Evolutionary conservation across 2,329 filamentous ascomycete species (phyloP), one percentile per base, ranked within the genome.

Genomic region (Fusarium sp.): DNA sequence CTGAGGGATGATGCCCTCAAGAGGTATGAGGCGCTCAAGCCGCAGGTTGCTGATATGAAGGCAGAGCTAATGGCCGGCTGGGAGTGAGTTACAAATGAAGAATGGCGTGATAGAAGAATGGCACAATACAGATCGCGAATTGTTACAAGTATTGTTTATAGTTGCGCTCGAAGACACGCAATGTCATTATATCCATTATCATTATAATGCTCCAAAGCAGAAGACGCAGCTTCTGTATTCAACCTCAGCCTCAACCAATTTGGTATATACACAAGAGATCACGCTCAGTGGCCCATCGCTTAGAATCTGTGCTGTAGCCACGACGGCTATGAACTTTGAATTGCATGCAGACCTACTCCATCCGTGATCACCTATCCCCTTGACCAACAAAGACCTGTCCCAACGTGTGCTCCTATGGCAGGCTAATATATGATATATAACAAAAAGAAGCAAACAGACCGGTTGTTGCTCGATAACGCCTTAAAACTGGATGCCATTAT

Each of bases 1-100:
- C 81, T 83, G 70, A 78, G 81, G 14, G 77, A 78, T 9, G 82
- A 82, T 45, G 79, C 78, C 22, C 65, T 81, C 58, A 74, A 79
- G 50, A 79, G 83, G 45, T 75, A 76, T 48, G 68, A 70, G 28
- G 76, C 69, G 24, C 45, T 83, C 32, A 55, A 77, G 36, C 73
- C 63, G 8, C 74, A 72, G 45, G 44, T 76, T 20, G 56, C n/a
- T 6, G 70, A 67, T 28, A 78, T 75, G 69, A 66, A 34, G 48
- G 68, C 52, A 7, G 70, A 75, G 44, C 38, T 78, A 38, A 76
- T 24, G 58, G 62, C 55, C 50, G 52, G 48, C 12, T 67, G 54
- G 72, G 36, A 51, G 24, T 59, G 32, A 51, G 12, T 38, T 22
- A 52, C 13, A 18, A 24, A 47, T 11, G 32, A 36, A 38, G 13